These are phyloP conservation scores for Malus asiatica DNA, from an alignment of 306 rosid genomes.

Conservation along the genomic window DNA sequence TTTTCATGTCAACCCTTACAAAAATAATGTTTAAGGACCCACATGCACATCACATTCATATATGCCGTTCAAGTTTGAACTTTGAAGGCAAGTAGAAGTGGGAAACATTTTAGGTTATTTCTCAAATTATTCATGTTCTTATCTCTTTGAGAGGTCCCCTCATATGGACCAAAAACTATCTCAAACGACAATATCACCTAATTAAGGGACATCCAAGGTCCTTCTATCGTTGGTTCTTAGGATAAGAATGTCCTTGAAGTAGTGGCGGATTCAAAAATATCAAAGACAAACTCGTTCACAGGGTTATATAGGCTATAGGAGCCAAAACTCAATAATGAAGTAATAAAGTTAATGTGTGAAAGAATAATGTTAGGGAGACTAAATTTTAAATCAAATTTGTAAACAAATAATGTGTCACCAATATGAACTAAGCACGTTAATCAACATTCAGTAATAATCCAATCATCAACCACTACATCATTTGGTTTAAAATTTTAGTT, in stretches of 20 bases:
- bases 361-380: neutral
- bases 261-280: neutral
- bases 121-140: neutral
- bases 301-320: no score
- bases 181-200: neutral
- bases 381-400: no score
- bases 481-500: no score
- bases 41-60: neutral
- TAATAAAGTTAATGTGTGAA: neutral
- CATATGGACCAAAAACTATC: neutral
- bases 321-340: no score
- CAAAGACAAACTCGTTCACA: neutral
- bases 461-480: no score
- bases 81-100: neutral
- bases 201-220: neutral
- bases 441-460: no score
- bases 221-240: neutral
- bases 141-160: conserved; percentile 3
- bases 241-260: neutral
- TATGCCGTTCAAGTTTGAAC: neutral
- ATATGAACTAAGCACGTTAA: no score
- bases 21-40: neutral
- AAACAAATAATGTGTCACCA: no score
- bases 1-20: conserved; percentile 1
- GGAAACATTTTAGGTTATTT: neutral